A percentile compares a stretch with the other conserved stretches of the same genome.
Conservation (phyloP, 1,139 yeast genomes). For the Yamadazyma oceani region DNA sequence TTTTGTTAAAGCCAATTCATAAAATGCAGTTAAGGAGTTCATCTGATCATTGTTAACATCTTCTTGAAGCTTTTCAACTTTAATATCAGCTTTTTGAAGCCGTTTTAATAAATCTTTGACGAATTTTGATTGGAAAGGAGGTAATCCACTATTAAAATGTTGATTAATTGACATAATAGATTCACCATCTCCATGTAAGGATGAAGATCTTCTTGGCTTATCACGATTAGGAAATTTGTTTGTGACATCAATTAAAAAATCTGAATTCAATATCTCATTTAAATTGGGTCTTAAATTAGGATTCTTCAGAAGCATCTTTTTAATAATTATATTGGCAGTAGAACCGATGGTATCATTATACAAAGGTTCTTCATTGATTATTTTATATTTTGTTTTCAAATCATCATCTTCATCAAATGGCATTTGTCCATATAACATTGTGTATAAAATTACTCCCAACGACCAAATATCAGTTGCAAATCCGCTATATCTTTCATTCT, state of each 20-base stretch:
- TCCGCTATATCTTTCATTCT: conserved; percentile 72
- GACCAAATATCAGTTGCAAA: conserved; percentile 90
- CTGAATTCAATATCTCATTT: conserved; percentile 59
- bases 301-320: conserved; percentile 60
- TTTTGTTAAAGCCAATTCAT: conserved; percentile 70
- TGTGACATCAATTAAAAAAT: conserved; percentile 52
- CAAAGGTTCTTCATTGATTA: conserved; percentile 65
- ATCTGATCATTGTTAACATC: conserved; percentile 64
- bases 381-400: conserved; percentile 55
- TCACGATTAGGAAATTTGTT: conserved; percentile 21
- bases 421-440: conserved; percentile 82
- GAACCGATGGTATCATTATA: conserved; percentile 46
- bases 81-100: conserved; percentile 64
- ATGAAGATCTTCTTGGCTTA: conserved; percentile 12
- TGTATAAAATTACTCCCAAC: conserved; percentile 87
- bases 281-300: conserved; percentile 63
- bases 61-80: conserved; percentile 59
- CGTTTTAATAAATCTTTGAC: conserved; percentile 69
- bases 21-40: conserved; percentile 81
- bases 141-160: conserved; percentile 41
- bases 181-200: conserved; percentile 27
- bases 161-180: conserved; percentile 39
- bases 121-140: conserved; percentile 55
- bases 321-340: conserved; percentile 52
- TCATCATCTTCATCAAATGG: conserved; percentile 91